Evolutionary conservation across 2,329 filamentous ascomycete genomes (phyloP).

Genomic region (Ceratocystiopsis minuta): DNA sequence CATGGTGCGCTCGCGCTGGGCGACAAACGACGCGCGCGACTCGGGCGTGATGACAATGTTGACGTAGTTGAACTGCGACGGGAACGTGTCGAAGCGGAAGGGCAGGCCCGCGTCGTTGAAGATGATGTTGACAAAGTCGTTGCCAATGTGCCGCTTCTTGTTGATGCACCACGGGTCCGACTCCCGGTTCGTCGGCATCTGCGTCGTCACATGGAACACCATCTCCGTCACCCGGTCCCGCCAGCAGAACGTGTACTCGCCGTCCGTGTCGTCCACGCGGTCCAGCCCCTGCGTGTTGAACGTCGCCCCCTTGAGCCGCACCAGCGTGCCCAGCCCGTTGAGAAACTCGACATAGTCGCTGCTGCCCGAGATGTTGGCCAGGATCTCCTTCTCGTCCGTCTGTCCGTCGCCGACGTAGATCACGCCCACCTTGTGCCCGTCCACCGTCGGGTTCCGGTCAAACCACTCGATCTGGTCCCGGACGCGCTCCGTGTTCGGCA

Average conservation of each 20-base stretch:
- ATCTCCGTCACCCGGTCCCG: slow-evolving; percentile 88
- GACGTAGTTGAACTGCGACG: slow-evolving; percentile 89
- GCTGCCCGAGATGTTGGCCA: slow-evolving; percentile 73
- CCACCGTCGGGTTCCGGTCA: slow-evolving; percentile 75
- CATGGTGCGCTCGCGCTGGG: slow-evolving; percentile 30
- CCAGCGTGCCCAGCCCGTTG: slow-evolving; percentile 62
- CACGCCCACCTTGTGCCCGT: slow-evolving; percentile 89
- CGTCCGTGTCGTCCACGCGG: slow-evolving; percentile 57
- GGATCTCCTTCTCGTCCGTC: slow-evolving; percentile 62
- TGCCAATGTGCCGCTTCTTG: slow-evolving; percentile 93
- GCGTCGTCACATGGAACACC: slow-evolving; percentile 86
- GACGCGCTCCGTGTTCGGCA: slow-evolving; percentile 53
- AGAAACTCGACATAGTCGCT: slow-evolving; percentile 78
- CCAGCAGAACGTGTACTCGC: slow-evolving; percentile 83
- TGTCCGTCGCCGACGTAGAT: slow-evolving; percentile 86
- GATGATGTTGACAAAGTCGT: slow-evolving; percentile 94
- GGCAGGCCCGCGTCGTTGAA: slow-evolving; percentile 91
- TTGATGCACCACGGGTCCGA: slow-evolving; percentile 56
- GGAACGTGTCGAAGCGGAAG: slow-evolving; percentile 82
- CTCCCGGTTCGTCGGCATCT: slow-evolving; percentile 83
- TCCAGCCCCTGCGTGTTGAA: slow-evolving; percentile 93
- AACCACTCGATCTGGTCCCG: slow-evolving; percentile 62
- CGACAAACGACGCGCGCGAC: slow-evolving; percentile 58
- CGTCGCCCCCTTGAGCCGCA: slow-evolving; percentile 60
- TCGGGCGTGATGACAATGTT: slow-evolving; percentile 91